A percentile compares a stretch with the other conserved stretches of the same genome.
phyloP scores from a whole-genome alignment of 495 filamentous ascomycete species.

The Penicillium silybi region DNA sequence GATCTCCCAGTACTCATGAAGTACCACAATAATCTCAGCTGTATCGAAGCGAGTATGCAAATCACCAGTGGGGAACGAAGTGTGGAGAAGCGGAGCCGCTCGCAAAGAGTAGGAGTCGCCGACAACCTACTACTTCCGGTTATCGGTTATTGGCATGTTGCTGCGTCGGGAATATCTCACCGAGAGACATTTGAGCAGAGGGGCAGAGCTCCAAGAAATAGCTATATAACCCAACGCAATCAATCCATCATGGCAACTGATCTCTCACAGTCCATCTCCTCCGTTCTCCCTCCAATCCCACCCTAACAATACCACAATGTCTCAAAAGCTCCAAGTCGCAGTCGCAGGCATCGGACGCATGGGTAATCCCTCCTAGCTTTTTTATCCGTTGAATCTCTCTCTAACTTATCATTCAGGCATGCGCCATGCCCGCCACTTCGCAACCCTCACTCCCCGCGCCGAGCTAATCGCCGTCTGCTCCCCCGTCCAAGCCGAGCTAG shows the following conservation, averaged over 20 bases:
- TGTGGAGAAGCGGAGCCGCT: slow-evolving; percentile 11
- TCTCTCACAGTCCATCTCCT: not conserved
- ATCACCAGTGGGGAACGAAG: not conserved
- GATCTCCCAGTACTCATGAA: no score
- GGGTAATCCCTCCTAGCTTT: slow-evolving; percentile 21
- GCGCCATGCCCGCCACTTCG: slow-evolving; percentile 52
- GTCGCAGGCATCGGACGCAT: slow-evolving; percentile 51
- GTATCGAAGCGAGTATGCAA: no score
- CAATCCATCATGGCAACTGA: not conserved
- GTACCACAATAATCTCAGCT: no score
- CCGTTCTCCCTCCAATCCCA: not conserved
- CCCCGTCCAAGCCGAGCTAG: slow-evolving; percentile 45
- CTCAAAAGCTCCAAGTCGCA: slow-evolving; percentile 40
- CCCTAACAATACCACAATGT: slow-evolving; percentile 19
- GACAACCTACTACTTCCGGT: slow-evolving; percentile 4
- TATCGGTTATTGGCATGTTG: not conserved
- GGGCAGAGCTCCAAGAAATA: not conserved
- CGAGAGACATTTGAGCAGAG: no score
- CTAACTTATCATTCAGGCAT: slow-evolving; percentile 49
- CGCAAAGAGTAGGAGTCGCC: slow-evolving; percentile 10
- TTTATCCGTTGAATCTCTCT: not conserved
- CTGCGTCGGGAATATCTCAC: no score
- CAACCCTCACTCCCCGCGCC: slow-evolving; percentile 48
- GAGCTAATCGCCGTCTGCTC: slow-evolving; percentile 50
- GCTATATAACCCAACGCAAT: slow-evolving; percentile 4